These are phyloP conservation scores for Saxophila tyrrhenica DNA, from an alignment of 495 filamentous ascomycete species.

Conservation along the genomic window DNA sequence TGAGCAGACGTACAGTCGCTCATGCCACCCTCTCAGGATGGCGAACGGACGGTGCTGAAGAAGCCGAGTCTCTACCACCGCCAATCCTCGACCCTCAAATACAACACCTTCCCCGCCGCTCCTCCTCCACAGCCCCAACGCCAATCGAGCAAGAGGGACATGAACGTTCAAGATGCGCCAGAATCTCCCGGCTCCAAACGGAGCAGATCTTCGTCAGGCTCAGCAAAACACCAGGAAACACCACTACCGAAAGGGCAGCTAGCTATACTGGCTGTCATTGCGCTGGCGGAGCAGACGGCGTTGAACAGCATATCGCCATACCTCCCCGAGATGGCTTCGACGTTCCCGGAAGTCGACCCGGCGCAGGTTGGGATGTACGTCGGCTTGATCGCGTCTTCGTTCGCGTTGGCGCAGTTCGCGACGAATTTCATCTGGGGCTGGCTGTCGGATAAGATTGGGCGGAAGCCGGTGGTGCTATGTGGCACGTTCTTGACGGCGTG, in stretches of 20 bases:
- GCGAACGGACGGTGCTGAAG: background rate
- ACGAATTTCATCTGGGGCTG: conserved; percentile 95
- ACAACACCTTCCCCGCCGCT: conserved; percentile 88
- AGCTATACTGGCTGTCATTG: conserved; percentile 71
- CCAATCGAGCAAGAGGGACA: conserved; percentile 25
- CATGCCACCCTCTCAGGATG: background rate
- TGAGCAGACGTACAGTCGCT: background rate
- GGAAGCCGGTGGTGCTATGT: conserved; percentile 83
- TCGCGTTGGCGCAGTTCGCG: conserved; percentile 80
- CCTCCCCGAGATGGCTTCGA: conserved; percentile 78
- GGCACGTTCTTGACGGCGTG: conserved; percentile 70
- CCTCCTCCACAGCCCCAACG: conserved; percentile 72
- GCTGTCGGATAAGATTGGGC: conserved; percentile 76
- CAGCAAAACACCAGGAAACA: conserved; percentile 30
- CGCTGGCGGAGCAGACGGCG: conserved; percentile 87
- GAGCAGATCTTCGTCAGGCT: background rate
- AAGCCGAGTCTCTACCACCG: conserved; percentile 29
- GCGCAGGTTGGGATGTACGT: conserved; percentile 76
- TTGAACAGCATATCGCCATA: conserved; percentile 96
- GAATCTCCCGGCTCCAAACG: background rate
- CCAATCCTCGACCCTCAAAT: conserved; percentile 65
- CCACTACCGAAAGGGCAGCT: conserved; percentile 78
- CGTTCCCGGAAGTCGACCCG: conserved; percentile 66
- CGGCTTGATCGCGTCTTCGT: conserved; percentile 75
- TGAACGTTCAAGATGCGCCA: background rate